A percentile compares a stretch with the other conserved stretches of the same genome.
phyloP scores from a whole-genome alignment of 495 filamentous ascomycete genomes.

The Tuber borchii region DNA sequence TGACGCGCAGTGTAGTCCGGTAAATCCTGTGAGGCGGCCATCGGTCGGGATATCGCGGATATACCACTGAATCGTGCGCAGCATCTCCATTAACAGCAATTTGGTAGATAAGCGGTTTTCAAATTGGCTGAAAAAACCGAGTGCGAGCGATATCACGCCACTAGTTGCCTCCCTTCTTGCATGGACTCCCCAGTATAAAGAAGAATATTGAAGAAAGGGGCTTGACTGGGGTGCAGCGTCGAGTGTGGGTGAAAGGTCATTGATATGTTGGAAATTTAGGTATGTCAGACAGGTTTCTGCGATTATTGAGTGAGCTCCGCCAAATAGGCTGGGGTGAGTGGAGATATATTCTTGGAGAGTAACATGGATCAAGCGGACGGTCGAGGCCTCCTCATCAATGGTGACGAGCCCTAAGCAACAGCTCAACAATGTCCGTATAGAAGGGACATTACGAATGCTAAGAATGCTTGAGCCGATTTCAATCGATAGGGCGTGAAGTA shows the following conservation, averaged over 20 bases:
- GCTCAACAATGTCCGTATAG: not conserved
- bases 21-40: too few relatives aligned
- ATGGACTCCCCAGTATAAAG: not conserved
- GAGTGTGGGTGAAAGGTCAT: not conserved
- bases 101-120: too few relatives aligned
- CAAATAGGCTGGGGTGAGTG: not conserved
- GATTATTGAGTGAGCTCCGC: not conserved
- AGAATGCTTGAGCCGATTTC: not conserved
- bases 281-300: not conserved
- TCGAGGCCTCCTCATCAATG: not conserved
- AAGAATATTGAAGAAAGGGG: not conserved
- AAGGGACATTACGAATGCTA: not conserved
- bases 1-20: too few relatives aligned
- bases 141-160: too few relatives aligned
- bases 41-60: too few relatives aligned
- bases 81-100: too few relatives aligned
- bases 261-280: not conserved
- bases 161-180: too few relatives aligned
- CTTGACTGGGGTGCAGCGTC: not conserved
- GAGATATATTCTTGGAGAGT: not conserved
- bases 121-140: too few relatives aligned
- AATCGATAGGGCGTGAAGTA: not conserved
- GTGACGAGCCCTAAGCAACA: not conserved
- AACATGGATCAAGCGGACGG: not conserved
- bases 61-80: too few relatives aligned